Base-by-base conservation (phyloP, 345 rosid species). In the Syzygium grande region DNA sequence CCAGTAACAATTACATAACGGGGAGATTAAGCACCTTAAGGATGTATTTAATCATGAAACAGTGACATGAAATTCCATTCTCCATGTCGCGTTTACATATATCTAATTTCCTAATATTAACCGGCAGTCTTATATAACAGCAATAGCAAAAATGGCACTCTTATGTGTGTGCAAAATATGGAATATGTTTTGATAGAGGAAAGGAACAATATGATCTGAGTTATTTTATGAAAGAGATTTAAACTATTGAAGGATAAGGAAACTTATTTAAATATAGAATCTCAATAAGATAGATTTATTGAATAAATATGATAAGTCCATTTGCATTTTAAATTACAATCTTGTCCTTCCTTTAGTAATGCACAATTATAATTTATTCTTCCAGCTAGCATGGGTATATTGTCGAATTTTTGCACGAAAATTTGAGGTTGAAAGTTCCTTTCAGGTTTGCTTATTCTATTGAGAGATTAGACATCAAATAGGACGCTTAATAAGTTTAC, bases 21-120 rank as follows among this genome's bases (percentile, higher is more conserved):
- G 2, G 43, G 46, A 73, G 38, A 34, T 34, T 34, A 34, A 34
- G 14, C 25, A 34, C 2, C 80, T 34, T 11, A 73, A 73, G 80
- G 14, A 73, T 34, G 80, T 73, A 73, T 73, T 73, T 73, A 73
- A 73, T 73, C 25, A 34, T 1, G 4, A 73, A 73, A 34, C 46
- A 73, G 43, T 34, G 46, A 17, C 80, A 73, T 5, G 27, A 19
- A 17, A 73, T 73, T 73, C 80, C 49, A 73, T 19, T 73, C 49
- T 68, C 0, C 80, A 73, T 1, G 4, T 73, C 23, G 7, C 0
- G 7, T 41, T 73, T 34, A 73, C 80, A 19, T 34, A 0, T 73
- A 34, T 73, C 49, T 17, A 73, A 73, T 38, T 38, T 34, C 7
- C 80, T 68, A 68, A 68, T 34, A 68, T 34, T 68, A 38, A 34